Conservation (phyloP, 2,329 filamentous ascomycete species). For the Neoascochyta sp. region DNA sequence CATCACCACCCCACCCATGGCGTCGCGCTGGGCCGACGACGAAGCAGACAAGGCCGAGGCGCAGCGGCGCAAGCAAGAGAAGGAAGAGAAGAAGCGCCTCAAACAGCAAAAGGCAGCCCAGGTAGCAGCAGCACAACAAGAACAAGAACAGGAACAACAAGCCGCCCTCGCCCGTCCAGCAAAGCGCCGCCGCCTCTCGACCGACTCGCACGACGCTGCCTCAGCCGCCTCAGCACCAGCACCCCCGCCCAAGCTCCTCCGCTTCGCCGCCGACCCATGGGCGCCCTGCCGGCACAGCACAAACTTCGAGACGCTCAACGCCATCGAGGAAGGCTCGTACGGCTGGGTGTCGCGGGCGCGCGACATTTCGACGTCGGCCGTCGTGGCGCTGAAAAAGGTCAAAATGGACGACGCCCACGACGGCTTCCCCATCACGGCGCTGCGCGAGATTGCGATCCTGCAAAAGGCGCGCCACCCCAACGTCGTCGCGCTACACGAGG, state of each 20-base stretch:
- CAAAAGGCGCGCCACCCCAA: conserved; percentile 76
- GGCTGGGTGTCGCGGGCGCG: conserved; percentile 86
- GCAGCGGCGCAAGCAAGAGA: conserved; percentile 71
- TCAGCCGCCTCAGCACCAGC: conserved; percentile 18
- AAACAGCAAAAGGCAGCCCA: conserved; percentile 85
- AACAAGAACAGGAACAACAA: conserved; percentile 51
- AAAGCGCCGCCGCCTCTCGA: conserved; percentile 60
- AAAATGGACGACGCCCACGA: conserved; percentile 75
- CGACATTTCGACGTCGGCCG: conserved; percentile 66
- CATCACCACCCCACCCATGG: conserved; percentile 36
- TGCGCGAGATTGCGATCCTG: conserved; percentile 91
- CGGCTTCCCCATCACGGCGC: conserved; percentile 85
- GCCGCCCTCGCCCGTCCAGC: conserved; percentile 46
- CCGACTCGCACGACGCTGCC: conserved; percentile 17
- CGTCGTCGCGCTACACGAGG: conserved; percentile 75
- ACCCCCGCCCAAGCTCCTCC: conserved; percentile 58
- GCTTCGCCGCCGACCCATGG: conserved; percentile 68
- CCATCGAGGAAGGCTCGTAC: conserved; percentile 96
- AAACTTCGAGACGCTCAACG: conserved; percentile 87
- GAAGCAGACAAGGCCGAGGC: conserved; percentile 75
- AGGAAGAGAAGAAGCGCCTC: conserved; percentile 80
- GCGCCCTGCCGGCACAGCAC: conserved; percentile 72
- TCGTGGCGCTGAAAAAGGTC: conserved; percentile 89
- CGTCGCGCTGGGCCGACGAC: conserved; percentile 84
- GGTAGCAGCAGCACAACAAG: too few relatives aligned